phyloP scores from a whole-genome alignment of 768 basidiomycete species.

The Dentipellis sp. region DNA sequence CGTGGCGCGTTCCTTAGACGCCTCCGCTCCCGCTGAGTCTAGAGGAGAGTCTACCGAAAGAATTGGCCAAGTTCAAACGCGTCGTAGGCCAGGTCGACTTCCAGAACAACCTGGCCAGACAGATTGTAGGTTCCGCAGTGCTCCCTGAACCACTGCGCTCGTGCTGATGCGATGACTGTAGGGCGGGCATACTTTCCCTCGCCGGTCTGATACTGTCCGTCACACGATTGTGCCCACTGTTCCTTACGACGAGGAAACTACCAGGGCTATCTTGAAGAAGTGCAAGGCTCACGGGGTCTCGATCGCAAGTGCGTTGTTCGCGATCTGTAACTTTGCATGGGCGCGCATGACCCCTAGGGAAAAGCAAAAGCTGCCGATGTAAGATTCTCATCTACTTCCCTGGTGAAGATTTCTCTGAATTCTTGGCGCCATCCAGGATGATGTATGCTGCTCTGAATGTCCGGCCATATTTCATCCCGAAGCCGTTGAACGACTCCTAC shows the following conservation, averaged over 20 bases:
- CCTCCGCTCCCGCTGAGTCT: slow-evolving; percentile 10
- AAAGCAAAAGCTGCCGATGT: slow-evolving; percentile 47
- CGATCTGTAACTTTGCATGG: slow-evolving; percentile 72
- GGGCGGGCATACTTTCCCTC: slow-evolving; percentile 73
- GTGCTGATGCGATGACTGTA: slow-evolving; percentile 15
- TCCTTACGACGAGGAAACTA: slow-evolving; percentile 43
- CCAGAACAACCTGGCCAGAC: slow-evolving; percentile 18
- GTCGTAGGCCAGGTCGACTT: slow-evolving; percentile 25
- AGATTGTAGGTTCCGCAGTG: slow-evolving; percentile 18
- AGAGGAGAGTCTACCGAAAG: slow-evolving; percentile 23
- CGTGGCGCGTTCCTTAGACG: background rate
- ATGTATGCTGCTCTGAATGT: slow-evolving; percentile 85
- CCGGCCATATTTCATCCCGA: slow-evolving; percentile 40
- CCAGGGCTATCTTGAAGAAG: slow-evolving; percentile 52
- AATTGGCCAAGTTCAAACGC: slow-evolving; percentile 17
- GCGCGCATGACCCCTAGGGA: slow-evolving; percentile 33
- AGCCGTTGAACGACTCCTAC: slow-evolving; percentile 47
- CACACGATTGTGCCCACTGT: slow-evolving; percentile 65
- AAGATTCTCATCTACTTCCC: slow-evolving; percentile 12
- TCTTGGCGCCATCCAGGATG: slow-evolving; percentile 34
- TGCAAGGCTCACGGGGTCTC: slow-evolving; percentile 70
- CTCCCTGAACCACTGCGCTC: background rate
- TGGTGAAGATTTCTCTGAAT: background rate
- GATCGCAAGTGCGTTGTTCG: slow-evolving; percentile 68
- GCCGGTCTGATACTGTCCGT: slow-evolving; percentile 31